A percentile compares a stretch with the other conserved stretches of the same genome.
Evolutionary conservation across 1,284 basidiomycete species (phyloP).

Genomic region (Pterula multifida): DNA sequence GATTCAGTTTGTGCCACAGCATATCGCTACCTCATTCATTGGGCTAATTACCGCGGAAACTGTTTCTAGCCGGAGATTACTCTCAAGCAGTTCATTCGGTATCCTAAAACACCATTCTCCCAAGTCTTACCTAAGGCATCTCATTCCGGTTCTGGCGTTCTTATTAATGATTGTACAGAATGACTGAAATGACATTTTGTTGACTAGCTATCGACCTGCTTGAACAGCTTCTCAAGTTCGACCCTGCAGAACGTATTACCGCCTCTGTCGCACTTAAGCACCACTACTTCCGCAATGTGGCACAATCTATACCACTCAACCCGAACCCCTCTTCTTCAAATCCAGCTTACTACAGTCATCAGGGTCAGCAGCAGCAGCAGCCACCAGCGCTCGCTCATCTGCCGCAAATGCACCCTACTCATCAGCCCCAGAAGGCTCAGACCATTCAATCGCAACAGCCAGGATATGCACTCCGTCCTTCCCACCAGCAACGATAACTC

Average conservation of each 20-base stretch:
- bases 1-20: slow-evolving; percentile 63
- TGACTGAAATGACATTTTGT: slow-evolving; percentile 6
- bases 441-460: background rate
- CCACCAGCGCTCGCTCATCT: too few relatives aligned
- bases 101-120: slow-evolving; percentile 83
- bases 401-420: too few relatives aligned
- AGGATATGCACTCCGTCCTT: too few relatives aligned
- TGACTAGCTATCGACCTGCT: slow-evolving; percentile 81
- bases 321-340: slow-evolving; percentile 37
- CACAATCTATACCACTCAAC: slow-evolving; percentile 30
- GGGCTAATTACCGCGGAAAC: slow-evolving; percentile 8
- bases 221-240: slow-evolving; percentile 93
- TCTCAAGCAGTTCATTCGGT: slow-evolving; percentile 80
- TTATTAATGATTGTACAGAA: background rate
- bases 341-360: slow-evolving; percentile 53
- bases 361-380: slow-evolving; percentile 34
- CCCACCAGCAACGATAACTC: too few relatives aligned
- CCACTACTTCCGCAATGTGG: slow-evolving; percentile 75
- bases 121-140: slow-evolving; percentile 90
- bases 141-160: slow-evolving; percentile 51
- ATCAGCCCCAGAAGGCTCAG: slow-evolving; percentile 15
- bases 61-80: slow-evolving; percentile 80
- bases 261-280: slow-evolving; percentile 89
- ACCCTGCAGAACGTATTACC: slow-evolving; percentile 86
- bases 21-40: slow-evolving; percentile 3